Base-by-base conservation (phyloP, 768 basidiomycete species). In the Tulasnella sp. region DNA sequence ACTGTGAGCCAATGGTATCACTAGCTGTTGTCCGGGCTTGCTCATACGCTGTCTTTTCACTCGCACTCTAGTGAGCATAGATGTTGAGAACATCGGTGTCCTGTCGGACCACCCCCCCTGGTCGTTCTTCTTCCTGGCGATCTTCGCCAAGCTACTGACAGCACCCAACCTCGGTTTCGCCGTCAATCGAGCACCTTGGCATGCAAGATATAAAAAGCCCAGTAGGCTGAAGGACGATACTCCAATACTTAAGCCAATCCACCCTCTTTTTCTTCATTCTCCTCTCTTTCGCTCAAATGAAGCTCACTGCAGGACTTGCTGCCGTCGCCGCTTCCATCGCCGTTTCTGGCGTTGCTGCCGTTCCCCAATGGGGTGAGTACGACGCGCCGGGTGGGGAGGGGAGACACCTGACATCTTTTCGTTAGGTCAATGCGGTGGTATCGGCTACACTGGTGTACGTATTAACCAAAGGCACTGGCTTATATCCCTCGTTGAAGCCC, bases 371-470 rank as follows among this genome's bases (percentile, higher is more conserved):
- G 18, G 48, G 76, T 76, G 28, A 34, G 75, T 46, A 76, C 3
- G 18, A 14, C 20, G 18, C n/a, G 24, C 75, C 1, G 20, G 44
- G 20, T 34, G 46, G 31, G 42, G 28, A 37, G 31, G 44, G 3
- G 14, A 42, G 4, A 42, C 4, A 42, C 6, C 42, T 42, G 12
- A 42, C 4, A 12, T 42, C 6, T 42, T 12, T 42, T 42, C 12
- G 42, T 42, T 37, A 54, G 50, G 50, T 28, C 64, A 72, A 72
- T 40, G 79, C 37, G 64, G 69, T 75, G 48, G 48, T 46, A 50
- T 50, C 41, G 83, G 83, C 72, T 90, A 86, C 82, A 85, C 85
- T 76, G 90, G 90, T 16, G 64, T 69, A 69, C n/a, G 64, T 69
- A 12, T 69, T 31, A 12, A 14, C 7, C n/a, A 31, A 31, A 69